phyloP scores from a whole-genome alignment of 2,329 filamentous ascomycete genomes.

The Chrysoporthe austroafricana region DNA sequence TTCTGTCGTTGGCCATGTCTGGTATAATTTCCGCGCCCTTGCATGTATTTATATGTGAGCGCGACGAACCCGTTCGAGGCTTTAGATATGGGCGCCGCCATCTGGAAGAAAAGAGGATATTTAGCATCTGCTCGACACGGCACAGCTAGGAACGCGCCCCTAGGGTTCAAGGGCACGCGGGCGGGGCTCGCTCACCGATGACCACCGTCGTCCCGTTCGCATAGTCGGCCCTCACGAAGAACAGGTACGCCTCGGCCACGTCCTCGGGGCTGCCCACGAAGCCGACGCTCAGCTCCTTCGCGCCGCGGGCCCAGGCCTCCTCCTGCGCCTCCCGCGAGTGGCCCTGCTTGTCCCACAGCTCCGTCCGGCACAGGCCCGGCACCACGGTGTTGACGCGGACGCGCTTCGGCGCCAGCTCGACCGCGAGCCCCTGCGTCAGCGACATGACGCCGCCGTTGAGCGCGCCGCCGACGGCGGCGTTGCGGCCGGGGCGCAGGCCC shows the following conservation, averaged over 20 bases:
- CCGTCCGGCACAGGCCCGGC: constrained; percentile 38
- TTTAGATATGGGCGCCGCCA: constrained; percentile 22
- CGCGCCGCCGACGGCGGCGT: constrained; percentile 41
- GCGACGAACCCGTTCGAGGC: background rate
- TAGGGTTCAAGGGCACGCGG: background rate
- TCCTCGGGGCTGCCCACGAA: constrained; percentile 35
- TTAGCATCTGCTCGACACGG: constrained; percentile 2
- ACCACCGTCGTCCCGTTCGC: constrained; percentile 35
- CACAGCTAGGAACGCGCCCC: background rate
- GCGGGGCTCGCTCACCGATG: constrained; percentile 32
- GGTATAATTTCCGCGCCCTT: background rate
- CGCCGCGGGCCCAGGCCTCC: constrained; percentile 32
- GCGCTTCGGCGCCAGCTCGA: constrained; percentile 35
- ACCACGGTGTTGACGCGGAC: constrained; percentile 40
- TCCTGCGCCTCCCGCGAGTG: constrained; percentile 35
- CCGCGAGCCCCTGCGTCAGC: constrained; percentile 35
- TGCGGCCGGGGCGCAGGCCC: constrained; percentile 41
- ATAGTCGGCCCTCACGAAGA: constrained; percentile 35
- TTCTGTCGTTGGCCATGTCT: background rate
- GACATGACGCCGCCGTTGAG: constrained; percentile 38
- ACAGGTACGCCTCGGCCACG: constrained; percentile 38
- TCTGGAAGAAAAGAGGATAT: constrained; percentile 9
- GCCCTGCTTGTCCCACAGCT: constrained; percentile 40
- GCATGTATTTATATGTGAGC: background rate
- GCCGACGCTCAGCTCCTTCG: constrained; percentile 33